These are phyloP conservation scores for Cryptococcus wingfieldii DNA, from an alignment of 1,284 basidiomycete genomes.

Conservation along the genomic window DNA sequence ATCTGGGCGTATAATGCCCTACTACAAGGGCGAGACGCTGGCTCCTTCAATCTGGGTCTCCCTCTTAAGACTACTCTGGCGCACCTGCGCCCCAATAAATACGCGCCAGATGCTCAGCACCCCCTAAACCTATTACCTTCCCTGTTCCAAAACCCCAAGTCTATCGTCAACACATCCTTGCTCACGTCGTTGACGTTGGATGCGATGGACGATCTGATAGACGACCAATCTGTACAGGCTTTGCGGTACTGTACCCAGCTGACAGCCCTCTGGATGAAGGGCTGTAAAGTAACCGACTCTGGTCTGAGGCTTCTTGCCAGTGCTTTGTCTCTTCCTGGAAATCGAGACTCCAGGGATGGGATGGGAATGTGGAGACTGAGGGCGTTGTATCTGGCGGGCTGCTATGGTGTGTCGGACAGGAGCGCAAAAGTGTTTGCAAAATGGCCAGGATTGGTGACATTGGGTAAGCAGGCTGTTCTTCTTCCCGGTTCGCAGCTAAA, in stretches of 20 bases:
- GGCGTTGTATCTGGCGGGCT: constrained; percentile 10
- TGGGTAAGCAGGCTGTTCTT: constrained; percentile 21
- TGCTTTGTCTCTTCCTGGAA: constrained; percentile 21
- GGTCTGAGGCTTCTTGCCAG: constrained; percentile 29
- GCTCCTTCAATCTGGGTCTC: constrained; percentile 22
- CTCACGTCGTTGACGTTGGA: constrained; percentile 37
- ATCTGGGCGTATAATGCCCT: constrained; percentile 33
- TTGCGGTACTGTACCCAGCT: constrained; percentile 34
- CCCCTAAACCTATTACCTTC: constrained; percentile 29
- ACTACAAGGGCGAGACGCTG: constrained; percentile 12
- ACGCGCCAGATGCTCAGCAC: constrained; percentile 17
- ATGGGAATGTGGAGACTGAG: constrained; percentile 15
- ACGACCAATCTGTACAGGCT: constrained; percentile 23
- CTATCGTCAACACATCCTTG: constrained; percentile 8
- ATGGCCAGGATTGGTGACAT: constrained; percentile 35
- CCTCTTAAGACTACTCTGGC: constrained; percentile 14
- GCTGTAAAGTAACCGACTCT: constrained; percentile 29
- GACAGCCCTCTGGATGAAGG: constrained; percentile 32
- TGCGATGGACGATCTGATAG: constrained; percentile 19
- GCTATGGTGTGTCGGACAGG: constrained; percentile 24
- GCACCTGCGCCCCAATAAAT: constrained; percentile 18
- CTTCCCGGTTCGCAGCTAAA: background rate
- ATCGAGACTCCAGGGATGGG: constrained; percentile 50
- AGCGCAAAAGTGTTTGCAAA: constrained; percentile 29
- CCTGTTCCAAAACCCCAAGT: constrained; percentile 14